Base-by-base conservation (phyloP, 805 yeast species). In the Lachancea quebecensis region DNA sequence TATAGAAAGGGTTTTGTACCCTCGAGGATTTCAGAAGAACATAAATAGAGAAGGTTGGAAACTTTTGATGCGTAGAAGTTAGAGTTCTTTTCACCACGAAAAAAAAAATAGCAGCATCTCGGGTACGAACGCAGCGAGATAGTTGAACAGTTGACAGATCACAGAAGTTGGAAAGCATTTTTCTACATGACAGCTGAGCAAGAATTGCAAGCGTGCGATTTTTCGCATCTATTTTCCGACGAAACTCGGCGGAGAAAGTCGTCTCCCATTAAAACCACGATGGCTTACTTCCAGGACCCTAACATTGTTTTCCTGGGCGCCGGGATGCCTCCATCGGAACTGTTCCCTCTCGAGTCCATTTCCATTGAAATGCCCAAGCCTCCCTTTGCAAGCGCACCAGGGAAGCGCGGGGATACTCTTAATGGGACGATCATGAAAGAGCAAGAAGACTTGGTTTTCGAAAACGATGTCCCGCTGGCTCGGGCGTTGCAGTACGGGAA, bases 401-500 rank as follows among this genome's bases (percentile, higher is more conserved):
- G 74, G 6, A 75, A 76, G 38, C 25, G 37, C 17, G 35, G 36
- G 27, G 41, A 35, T 9, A 39, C 28, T 8, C 12, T 38, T 17
- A 18, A 33, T 5, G 35, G 34, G 43, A 50, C 44, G 48, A 57
- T 35, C 50, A 53, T 28, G 54, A 68, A 38, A 53, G 55, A 45
- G 28, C 59, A 62, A 8, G 21, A 34, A 34, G 46, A 47, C 29
- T 28, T 34, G 25, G 37, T 21, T 14, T 31, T 41, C 31, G 46
- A 18, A 42, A 9, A 39, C 15, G 81, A 77, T 52, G 68, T 84
- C 44, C 85, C 84, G 42, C 71, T 86, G 53, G 73, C 79, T 18
- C 72, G 80, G 53, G 77, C 93, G 4, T 73, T 86, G 63, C 95
- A 86, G 68, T 86, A 86, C 65, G 95, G 95, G 29, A 65, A 60